Evolutionary conservation across 1,139 yeast genomes (phyloP).

Genomic region (Geotrichum reessii): DNA sequence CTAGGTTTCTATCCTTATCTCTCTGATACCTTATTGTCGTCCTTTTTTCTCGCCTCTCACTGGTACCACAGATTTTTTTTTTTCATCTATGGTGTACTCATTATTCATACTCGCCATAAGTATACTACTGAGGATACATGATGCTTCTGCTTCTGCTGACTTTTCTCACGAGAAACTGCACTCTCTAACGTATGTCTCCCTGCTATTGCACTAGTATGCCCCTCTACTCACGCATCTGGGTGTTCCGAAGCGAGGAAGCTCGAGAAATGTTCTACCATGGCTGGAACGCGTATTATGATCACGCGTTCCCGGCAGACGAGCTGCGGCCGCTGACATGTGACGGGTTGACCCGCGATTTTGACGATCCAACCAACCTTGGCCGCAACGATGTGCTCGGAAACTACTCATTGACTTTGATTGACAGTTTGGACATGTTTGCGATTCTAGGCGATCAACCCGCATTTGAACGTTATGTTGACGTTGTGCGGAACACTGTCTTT

Average conservation of each 20-base stretch:
- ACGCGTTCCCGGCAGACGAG: slow-evolving; percentile 82
- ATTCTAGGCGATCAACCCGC: slow-evolving; percentile 58
- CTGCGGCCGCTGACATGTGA: slow-evolving; percentile 67
- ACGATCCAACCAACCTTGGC: slow-evolving; percentile 49
- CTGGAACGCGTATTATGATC: slow-evolving; percentile 61
- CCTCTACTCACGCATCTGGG: background rate
- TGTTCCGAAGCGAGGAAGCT: slow-evolving; percentile 6
- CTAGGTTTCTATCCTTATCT: too few relatives aligned
- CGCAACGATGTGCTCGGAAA: slow-evolving; percentile 85
- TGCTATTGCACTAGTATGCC: background rate
- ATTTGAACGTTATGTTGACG: slow-evolving; percentile 47
- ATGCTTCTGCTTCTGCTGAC: background rate
- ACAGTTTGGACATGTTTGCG: slow-evolving; percentile 72
- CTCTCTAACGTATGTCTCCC: background rate
- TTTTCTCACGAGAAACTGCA: background rate
- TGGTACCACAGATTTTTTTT: background rate
- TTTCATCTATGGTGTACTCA: background rate
- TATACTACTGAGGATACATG: background rate
- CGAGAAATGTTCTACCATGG: slow-evolving; percentile 60
- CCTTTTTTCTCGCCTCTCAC: background rate
- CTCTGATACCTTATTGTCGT: too few relatives aligned
- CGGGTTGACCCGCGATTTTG: slow-evolving; percentile 60
- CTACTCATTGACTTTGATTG: slow-evolving; percentile 69
- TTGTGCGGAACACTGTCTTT: slow-evolving; percentile 41
- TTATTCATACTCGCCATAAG: background rate